Evolutionary conservation across 352 stramenopile species (phyloP), one percentile per base, ranked within the genome.

Genomic region (Peronosclerospora sorghi): DNA sequence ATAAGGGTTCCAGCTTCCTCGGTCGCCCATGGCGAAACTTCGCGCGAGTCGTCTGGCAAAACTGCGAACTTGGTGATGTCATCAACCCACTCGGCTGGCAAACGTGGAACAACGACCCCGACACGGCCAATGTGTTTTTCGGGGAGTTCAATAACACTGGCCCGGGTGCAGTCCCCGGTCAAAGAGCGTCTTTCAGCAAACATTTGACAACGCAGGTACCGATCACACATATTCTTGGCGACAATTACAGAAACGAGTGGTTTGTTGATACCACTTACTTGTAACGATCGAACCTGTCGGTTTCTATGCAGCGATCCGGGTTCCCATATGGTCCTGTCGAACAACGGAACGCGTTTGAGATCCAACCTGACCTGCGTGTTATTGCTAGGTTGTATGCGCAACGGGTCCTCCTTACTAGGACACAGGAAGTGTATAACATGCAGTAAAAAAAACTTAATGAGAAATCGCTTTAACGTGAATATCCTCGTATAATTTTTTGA

Each of bases 71-170:
- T 1, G 29, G 36, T 12, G 14, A 35, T 13, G 37, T 46, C 23
- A 45, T 54, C 19, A 48, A 48, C 19, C 23, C 46, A 17, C 18
- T 27, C 8, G 46, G 46, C 2, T 54, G 46, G 46, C 23, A 36
- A 18, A 15, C 18, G 7, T 48, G 38, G 46, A 43, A 42, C n/a
- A 37, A 39, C 10, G 38, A 48, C 30, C 39, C 36, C 10, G 36
- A 43, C 38, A 43, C 38, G 1, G 17, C 10, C 4, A 36, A 54
- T 20, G 30, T 54, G 0, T 43, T 17, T 18, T 54, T 40, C 18
- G 36, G 38, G 32, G 46, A 54, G 10, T 54, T 48, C 38, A 48
- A 54, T 19, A 54, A 54, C 39, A 24, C 23, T 21, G 45, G 45
- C 2, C 35, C 45, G 0, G 38, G 46, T 53, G 30, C 46, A 8